These are phyloP conservation scores for Aspergillus ochraceus DNA, from an alignment of 2,329 filamentous ascomycete genomes.

Conservation along the genomic window DNA sequence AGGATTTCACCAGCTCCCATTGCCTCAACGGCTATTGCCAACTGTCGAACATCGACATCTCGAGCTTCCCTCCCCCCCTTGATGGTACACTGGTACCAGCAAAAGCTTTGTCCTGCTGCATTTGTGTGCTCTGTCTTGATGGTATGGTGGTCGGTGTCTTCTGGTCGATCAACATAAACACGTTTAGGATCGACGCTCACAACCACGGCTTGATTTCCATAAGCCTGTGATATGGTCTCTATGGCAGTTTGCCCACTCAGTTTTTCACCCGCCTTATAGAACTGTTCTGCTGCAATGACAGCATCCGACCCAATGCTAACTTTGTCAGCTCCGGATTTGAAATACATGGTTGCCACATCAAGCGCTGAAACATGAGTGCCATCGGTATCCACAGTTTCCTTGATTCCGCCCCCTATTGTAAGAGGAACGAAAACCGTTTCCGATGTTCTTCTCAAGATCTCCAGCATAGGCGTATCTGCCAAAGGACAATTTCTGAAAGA, in stretches of 20 bases:
- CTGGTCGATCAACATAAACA: slow-evolving; percentile 72
- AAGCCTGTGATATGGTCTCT: slow-evolving; percentile 89
- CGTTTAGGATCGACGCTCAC: slow-evolving; percentile 92
- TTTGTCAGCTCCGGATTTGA: slow-evolving; percentile 95
- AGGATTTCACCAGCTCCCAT: slow-evolving; percentile 95
- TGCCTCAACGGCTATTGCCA: slow-evolving; percentile 85
- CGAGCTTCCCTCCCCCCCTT: slow-evolving; percentile 93
- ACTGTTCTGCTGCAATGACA: slow-evolving; percentile 88
- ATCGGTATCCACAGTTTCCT: slow-evolving; percentile 87
- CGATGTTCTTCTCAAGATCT: slow-evolving; percentile 82
- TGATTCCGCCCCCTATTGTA: slow-evolving; percentile 92
- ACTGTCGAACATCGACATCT: slow-evolving; percentile 87
- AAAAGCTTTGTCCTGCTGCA: slow-evolving; percentile 73
- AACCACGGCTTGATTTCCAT: slow-evolving; percentile 95
- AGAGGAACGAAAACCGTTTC: slow-evolving; percentile 93
- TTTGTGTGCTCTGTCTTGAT: slow-evolving; percentile 70
- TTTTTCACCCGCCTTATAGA: slow-evolving; percentile 68
- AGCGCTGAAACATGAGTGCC: slow-evolving; percentile 83
- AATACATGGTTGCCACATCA: slow-evolving; percentile 94
- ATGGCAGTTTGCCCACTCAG: slow-evolving; percentile 84
- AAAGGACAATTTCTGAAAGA: slow-evolving; percentile 94
- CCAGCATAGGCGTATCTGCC: slow-evolving; percentile 91
- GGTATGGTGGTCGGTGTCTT: slow-evolving; percentile 72
- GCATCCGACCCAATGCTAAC: slow-evolving; percentile 96
- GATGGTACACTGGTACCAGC: slow-evolving; percentile 98